Conservation (phyloP, 306 rosid genomes). For the Prunus mira region DNA sequence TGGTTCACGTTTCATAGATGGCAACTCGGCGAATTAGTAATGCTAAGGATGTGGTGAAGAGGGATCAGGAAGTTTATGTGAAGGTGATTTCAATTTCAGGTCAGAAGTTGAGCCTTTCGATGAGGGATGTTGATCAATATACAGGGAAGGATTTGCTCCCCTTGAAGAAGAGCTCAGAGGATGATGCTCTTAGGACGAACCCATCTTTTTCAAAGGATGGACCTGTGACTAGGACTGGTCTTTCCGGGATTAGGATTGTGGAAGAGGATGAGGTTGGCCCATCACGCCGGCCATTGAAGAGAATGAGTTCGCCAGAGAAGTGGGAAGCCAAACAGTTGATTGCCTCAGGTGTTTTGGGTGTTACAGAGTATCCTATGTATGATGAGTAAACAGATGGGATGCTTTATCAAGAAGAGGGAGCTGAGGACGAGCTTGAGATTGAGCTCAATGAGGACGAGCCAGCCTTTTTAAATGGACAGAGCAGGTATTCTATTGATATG, state of each 20-base stretch:
- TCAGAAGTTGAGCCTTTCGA: background rate
- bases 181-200: background rate
- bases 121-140: conserved; percentile 1
- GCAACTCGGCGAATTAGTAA: conserved; percentile 1
- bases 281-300: background rate
- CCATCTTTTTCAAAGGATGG: background rate
- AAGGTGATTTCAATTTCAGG: background rate
- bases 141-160: conserved; percentile 1
- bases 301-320: background rate
- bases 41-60: conserved; percentile 1
- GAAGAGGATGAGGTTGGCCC: background rate
- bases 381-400: background rate
- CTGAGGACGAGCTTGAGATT: conserved; percentile 2
- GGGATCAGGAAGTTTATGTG: background rate
- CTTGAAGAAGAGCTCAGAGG: background rate
- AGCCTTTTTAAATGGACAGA: background rate
- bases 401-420: background rate
- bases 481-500: background rate
- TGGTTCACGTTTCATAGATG: conserved; percentile 1
- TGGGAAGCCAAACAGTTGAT: background rate
- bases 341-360: background rate
- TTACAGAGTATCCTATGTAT: background rate
- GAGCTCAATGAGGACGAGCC: background rate
- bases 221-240: background rate
- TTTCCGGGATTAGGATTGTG: background rate